Percentiles rank a stretch among this genome's conserved stretches.
phyloP scores from a whole-genome alignment of 306 rosid species.

The Cyamopsis tetragonoloba region DNA sequence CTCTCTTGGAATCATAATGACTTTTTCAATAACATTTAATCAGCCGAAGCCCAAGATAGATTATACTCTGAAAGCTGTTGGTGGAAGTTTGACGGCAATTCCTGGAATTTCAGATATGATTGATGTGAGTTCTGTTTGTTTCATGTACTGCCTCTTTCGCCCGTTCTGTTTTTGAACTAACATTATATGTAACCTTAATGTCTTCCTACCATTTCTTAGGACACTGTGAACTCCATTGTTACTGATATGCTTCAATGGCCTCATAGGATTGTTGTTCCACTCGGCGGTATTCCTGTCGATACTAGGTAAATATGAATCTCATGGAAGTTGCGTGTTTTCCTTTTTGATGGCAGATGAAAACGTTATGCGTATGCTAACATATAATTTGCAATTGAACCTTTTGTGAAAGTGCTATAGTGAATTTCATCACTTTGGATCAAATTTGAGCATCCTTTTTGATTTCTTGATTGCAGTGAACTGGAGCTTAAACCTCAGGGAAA shows the following conservation, averaged over 20 bases:
- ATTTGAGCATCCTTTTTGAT: not conserved
- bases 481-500: slow-evolving; percentile 98
- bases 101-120: slow-evolving; percentile 99
- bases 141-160: not conserved
- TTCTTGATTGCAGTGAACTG: slow-evolving; percentile 65
- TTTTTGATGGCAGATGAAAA: not conserved
- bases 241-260: slow-evolving; percentile 97
- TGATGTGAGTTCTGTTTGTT: slow-evolving; percentile 59
- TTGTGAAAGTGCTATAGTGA: not conserved
- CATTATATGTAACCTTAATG: slow-evolving; percentile 18
- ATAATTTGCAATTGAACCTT: slow-evolving; percentile 6
- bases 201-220: slow-evolving; percentile 42
- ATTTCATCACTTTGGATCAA: not conserved
- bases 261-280: slow-evolving; percentile 85
- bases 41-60: slow-evolving; percentile 93
- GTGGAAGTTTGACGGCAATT: slow-evolving; percentile 94
- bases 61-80: slow-evolving; percentile 86
- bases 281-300: slow-evolving; percentile 82
- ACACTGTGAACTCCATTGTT: slow-evolving; percentile 76
- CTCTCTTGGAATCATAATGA: slow-evolving; percentile 10
- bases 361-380: not conserved
- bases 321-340: not conserved
- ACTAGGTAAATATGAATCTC: slow-evolving; percentile 49
- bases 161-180: not conserved
- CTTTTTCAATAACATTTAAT: slow-evolving; percentile 28